Evolutionary conservation across 2,329 filamentous ascomycete genomes (phyloP), one percentile per base, ranked within the genome.

Genomic region (Epichloe hybrida): DNA sequence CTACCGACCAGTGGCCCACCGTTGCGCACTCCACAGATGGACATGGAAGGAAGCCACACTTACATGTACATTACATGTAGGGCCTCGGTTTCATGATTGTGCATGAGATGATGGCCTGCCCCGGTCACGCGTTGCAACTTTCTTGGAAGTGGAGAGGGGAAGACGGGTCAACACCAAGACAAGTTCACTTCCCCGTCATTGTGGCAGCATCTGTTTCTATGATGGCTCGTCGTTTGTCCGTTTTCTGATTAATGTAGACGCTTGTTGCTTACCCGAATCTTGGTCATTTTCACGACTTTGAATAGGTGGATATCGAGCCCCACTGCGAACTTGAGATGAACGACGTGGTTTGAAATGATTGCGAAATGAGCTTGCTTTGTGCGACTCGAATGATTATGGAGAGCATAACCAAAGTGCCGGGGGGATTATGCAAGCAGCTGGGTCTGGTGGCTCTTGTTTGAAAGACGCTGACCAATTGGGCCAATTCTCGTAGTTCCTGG

Each of bases 371-470:
- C n/a, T 34, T 17, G 11, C 23, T 13, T 31, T 41, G 17, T 11
- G 31, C 47, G 42, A 37, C 20, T 44, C 7, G 34, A 44, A 44
- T 5, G 40, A 49, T 44, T 40, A 40, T 44, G 40, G 40, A n/a
- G 40, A n/a, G 40, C 39, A 49, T 44, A 49, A 36, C 11, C 23
- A 20, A 44, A 34, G 35, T 50, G 48, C 37, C 48, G 48, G 42
- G 48, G 35, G 0, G 17, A 1, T 8, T 27, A 35, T 34, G 48
- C 48, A 35, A 35, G 48, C 41, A 46, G 11, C 41, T 46, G 48
- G 42, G 21, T 50, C 21, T 35, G 35, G 48, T 46, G 34, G 31
- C 21, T 9, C 41, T 45, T 35, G 17, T 17, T 17, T 2, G 41
- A 17, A 17, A 17, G 17, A 17, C 17, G 17, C 17, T 17, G 17